Evolutionary conservation across 257 asterid species (phyloP).

Genomic region (Solanum tarijense): DNA sequence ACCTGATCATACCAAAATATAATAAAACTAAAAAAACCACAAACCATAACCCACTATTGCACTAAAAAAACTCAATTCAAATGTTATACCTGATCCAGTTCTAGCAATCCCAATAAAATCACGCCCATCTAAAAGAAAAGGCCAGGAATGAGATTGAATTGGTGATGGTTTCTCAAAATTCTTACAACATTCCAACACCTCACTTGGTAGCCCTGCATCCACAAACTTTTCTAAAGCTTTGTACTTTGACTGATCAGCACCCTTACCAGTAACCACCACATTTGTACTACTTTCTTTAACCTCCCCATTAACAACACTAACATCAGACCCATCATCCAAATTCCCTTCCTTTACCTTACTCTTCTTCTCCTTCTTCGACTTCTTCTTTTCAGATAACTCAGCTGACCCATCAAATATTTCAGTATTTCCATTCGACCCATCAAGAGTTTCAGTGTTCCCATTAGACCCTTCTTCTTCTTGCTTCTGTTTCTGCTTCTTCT

Average conservation of each 20-base stretch:
- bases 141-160: slow-evolving; percentile 91
- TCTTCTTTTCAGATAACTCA: neutral
- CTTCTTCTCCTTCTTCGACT: slow-evolving; percentile 17
- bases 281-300: slow-evolving; percentile 38
- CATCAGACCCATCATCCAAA: neutral
- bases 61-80: neutral
- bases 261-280: slow-evolving; percentile 67
- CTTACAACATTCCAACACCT: slow-evolving; percentile 79
- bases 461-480: neutral
- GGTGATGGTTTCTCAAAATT: slow-evolving; percentile 84
- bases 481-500: slow-evolving; percentile 10
- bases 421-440: slow-evolving; percentile 15
- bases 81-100: slow-evolving; percentile 78
- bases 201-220: slow-evolving; percentile 54
- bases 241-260: slow-evolving; percentile 51
- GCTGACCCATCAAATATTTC: neutral
- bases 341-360: slow-evolving; percentile 1
- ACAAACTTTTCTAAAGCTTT: slow-evolving; percentile 48
- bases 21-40: neutral
- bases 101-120: slow-evolving; percentile 94
- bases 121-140: slow-evolving; percentile 80
- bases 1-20: slow-evolving; percentile 32
- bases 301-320: slow-evolving; percentile 12
- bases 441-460: neutral
- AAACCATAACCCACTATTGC: neutral